Conservation (phyloP, 208 protist species). For the Acanthamoeba healyi region DNA sequence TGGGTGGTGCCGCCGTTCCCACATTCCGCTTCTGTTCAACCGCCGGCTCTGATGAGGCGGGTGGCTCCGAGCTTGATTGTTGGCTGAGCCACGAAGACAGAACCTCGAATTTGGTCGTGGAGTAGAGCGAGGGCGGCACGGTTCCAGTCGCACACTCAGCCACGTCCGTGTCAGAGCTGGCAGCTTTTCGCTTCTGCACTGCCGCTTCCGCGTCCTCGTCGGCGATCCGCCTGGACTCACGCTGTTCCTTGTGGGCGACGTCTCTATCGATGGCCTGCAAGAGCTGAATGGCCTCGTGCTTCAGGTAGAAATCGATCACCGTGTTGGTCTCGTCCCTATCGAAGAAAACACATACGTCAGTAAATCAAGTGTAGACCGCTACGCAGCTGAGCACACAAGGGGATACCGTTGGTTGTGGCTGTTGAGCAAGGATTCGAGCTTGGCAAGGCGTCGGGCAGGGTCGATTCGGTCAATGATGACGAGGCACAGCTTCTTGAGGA, state of each 20-base stretch:
- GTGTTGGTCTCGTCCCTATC: constrained; percentile 4
- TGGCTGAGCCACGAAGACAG: not conserved
- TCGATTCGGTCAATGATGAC: constrained; percentile 14
- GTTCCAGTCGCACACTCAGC: not conserved
- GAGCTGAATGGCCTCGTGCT: constrained; percentile 16
- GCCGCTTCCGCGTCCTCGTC: not conserved
- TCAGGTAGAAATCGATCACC: constrained; percentile 7
- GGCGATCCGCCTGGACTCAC: not conserved
- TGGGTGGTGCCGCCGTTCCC: not conserved
- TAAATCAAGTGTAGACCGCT: not conserved
- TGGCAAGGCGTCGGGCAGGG: not conserved
- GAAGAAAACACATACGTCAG: too few relatives aligned
- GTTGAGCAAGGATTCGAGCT: not conserved
- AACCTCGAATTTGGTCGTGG: not conserved
- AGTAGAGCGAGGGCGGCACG: not conserved
- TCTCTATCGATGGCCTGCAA: not conserved
- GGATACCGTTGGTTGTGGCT: not conserved
- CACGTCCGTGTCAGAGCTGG: not conserved
- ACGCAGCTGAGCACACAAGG: too few relatives aligned
- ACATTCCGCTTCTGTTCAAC: too few relatives aligned
- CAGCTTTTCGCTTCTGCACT: not conserved
- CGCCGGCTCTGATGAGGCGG: too few relatives aligned
- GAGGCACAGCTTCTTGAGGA: constrained; percentile 11
- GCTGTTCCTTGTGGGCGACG: not conserved
- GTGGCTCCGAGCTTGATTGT: too few relatives aligned